Percentiles rank a stretch among this genome's conserved stretches.
These are phyloP conservation scores for Podaxis pistillaris DNA, from an alignment of 768 basidiomycete genomes.

Conservation along the genomic window DNA sequence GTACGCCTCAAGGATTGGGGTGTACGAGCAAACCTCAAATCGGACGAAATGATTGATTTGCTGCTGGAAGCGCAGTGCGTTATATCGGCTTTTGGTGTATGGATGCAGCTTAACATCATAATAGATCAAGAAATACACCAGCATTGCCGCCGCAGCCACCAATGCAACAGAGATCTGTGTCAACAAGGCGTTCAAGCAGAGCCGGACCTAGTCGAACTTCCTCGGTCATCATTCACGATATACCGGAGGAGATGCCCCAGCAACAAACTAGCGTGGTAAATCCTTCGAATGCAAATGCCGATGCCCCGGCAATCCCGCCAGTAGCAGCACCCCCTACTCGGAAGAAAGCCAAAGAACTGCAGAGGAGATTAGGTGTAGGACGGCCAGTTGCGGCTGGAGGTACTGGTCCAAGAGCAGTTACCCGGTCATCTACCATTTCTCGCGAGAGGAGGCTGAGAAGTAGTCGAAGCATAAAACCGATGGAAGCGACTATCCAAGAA, in stretches of 20 bases:
- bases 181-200: constrained; percentile 35
- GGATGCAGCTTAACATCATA: constrained; percentile 13
- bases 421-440: constrained; percentile 54
- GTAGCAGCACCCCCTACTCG: constrained; percentile 35
- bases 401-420: constrained; percentile 60
- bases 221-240: constrained; percentile 49
- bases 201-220: constrained; percentile 39
- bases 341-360: constrained; percentile 72
- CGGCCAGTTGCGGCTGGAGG: constrained; percentile 67
- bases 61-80: constrained; percentile 57
- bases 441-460: constrained; percentile 49
- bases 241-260: constrained; percentile 38
- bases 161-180: constrained; percentile 30
- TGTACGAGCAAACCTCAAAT: constrained; percentile 80
- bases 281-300: neutral
- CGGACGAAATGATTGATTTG: constrained; percentile 75
- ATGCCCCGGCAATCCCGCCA: constrained; percentile 3
- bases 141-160: constrained; percentile 26
- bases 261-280: neutral
- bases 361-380: constrained; percentile 69
- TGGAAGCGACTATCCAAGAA: constrained; percentile 61
- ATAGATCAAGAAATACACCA: constrained; percentile 23
- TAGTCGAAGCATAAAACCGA: constrained; percentile 47
- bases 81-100: neutral
- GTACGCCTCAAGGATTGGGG: constrained; percentile 60